Base-by-base conservation (phyloP, 192 early-diverging fungal genomes). In the Dimargaris verticillata region DNA sequence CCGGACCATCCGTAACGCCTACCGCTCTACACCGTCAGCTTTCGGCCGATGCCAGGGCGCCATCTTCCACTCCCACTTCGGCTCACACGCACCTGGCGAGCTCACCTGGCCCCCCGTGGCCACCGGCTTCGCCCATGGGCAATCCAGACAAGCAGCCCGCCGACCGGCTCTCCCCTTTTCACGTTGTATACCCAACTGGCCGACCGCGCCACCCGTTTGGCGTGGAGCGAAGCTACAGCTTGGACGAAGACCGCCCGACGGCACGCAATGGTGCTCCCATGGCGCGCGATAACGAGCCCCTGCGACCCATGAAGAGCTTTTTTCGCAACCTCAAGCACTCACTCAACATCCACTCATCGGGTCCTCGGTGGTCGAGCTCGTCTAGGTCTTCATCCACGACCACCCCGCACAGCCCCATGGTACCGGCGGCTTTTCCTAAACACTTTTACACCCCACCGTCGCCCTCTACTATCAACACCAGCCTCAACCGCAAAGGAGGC, bases 201-300 rank as follows among this genome's bases (percentile, higher is more conserved):
- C 57, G n/a, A 11, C 41, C 33, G 38, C 41, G 57, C 20, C 57
- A 28, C 9, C 33, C 33, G 18, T 43, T 22, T n/a, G 38, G 38
- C 41, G 41, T 43, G 2, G 57, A 59, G 25, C 57, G 57, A 15
- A 59, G 57, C 43, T 59, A 59, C 57, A 59, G 57, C 25, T 33
- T 59, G 57, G 57, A 59, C 43, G 57, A 59, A 33, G 57, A 59
- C 12, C 57, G 57, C 5, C 57, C 57, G 5, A 44, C 57, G 26
- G 57, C 57, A 28, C 57, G 57, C 33, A 59, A 59, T 33, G 57
- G 57, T n/a, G 42, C 33, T 12, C n/a, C 57, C 41, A 6, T 44
- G 17, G 5, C 28, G 18, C 15, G 42, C 33, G n/a, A 18, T 43
- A 15, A 25, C 41, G 57, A 59, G 25, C 57, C 28, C 29, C 33